Evolutionary conservation across 78 protist species (phyloP).

Genomic region (Reticulomyxa filosa): DNA sequence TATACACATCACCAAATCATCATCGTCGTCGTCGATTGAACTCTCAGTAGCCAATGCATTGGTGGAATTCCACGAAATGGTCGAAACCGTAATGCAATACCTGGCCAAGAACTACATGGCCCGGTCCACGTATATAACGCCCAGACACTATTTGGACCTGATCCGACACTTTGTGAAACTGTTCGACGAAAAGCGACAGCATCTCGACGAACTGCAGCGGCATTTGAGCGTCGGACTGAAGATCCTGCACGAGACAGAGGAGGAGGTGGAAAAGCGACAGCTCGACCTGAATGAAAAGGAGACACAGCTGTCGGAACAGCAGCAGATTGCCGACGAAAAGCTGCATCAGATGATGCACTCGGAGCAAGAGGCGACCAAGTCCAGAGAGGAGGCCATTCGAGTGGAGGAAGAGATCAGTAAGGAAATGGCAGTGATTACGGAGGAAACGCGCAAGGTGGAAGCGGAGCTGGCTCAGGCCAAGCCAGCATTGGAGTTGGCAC

Average conservation of each 20-base stretch:
- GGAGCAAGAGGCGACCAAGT: not conserved
- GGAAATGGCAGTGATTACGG: not conserved
- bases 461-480: not conserved
- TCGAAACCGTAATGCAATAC: constrained; percentile 26
- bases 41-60: constrained; percentile 38
- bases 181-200: constrained; percentile 32
- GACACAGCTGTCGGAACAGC: not conserved
- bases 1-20: not conserved
- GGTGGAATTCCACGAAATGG: constrained; percentile 46
- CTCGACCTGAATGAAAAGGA: not conserved
- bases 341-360: not conserved
- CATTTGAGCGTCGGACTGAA: not conserved
- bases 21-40: not conserved
- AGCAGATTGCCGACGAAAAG: not conserved
- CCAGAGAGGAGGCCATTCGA: not conserved
- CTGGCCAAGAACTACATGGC: constrained; percentile 34
- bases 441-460: not conserved
- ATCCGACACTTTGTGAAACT: constrained; percentile 51
- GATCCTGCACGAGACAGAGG: constrained; percentile 4
- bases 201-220: constrained; percentile 7
- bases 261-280: not conserved
- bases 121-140: constrained; percentile 60
- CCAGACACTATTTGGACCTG: constrained; percentile 88
- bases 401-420: not conserved
- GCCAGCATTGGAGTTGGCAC: constrained; percentile 39